Percentiles rank a stretch among this genome's conserved stretches.
phyloP scores from a whole-genome alignment of 306 rosid genomes.

The Notholithocarpus densiflorus region DNA sequence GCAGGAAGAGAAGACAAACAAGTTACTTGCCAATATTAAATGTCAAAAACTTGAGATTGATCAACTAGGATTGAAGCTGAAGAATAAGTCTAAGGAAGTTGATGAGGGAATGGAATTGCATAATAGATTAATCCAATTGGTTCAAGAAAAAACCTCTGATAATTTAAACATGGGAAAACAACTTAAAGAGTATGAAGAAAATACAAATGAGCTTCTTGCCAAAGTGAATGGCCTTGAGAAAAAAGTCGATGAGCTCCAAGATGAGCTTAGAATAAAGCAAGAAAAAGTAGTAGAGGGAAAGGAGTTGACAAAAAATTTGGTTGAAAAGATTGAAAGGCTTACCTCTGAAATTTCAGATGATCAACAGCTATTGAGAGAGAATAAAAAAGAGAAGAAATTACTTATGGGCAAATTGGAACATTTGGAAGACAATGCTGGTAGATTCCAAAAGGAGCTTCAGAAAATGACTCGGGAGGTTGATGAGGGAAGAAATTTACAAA shows the following conservation, averaged over 20 bases:
- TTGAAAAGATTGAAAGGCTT: conserved; percentile 24
- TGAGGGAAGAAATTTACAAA: conserved; percentile 28
- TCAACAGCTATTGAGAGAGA: conserved; percentile 25
- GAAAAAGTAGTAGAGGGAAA: conserved; percentile 25
- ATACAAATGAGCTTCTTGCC: conserved; percentile 23
- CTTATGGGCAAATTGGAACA: conserved; percentile 31
- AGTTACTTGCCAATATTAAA: conserved; percentile 22
- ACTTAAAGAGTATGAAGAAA: conserved; percentile 44
- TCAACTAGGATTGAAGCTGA: conserved; percentile 37
- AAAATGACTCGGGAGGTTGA: conserved; percentile 38
- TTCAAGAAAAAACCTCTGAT: conserved; percentile 40
- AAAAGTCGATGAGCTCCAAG: conserved; percentile 31
- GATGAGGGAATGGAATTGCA: conserved; percentile 50
- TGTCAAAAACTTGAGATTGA: conserved; percentile 31
- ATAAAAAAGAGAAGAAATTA: conserved; percentile 39
- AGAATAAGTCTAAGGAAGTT: conserved; percentile 33
- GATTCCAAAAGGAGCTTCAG: conserved; percentile 26
- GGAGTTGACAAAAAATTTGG: conserved; percentile 25
- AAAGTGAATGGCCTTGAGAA: conserved; percentile 31
- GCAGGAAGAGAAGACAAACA: conserved; percentile 23
- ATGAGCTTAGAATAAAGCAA: conserved; percentile 31
- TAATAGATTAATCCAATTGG: conserved; percentile 32
- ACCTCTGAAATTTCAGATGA: conserved; percentile 30
- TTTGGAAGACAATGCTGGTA: conserved; percentile 36
- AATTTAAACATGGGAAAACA: conserved; percentile 29